phyloP scores from a whole-genome alignment of 2,329 filamentous ascomycete species.

The Aspergillus niger region DNA sequence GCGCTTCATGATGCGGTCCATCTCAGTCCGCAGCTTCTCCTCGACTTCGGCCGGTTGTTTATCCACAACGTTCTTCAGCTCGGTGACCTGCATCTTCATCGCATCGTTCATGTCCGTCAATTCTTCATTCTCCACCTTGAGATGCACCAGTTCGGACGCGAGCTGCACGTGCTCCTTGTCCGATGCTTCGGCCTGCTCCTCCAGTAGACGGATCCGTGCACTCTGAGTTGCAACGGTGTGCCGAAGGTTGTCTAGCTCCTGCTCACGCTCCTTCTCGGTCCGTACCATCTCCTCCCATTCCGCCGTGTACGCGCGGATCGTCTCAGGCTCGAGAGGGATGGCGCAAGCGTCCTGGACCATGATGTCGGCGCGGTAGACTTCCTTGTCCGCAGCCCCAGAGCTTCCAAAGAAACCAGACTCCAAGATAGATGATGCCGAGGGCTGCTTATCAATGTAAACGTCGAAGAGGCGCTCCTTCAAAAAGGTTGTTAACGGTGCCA shows the following conservation, averaged over 20 bases:
- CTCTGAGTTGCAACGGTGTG: conserved; percentile 67
- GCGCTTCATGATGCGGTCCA: conserved; percentile 87
- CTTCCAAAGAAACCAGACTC: conserved; percentile 98
- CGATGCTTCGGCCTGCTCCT: conserved; percentile 83
- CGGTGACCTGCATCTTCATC: conserved; percentile 78
- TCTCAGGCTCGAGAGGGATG: conserved; percentile 79
- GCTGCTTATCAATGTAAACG: conserved; percentile 92
- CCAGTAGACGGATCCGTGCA: conserved; percentile 78
- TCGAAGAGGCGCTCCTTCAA: conserved; percentile 94
- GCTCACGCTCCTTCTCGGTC: conserved; percentile 77
- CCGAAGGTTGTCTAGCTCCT: conserved; percentile 74
- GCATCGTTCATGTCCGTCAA: conserved; percentile 87
- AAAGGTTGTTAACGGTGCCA: conserved; percentile 84
- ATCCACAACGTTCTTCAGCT: conserved; percentile 83
- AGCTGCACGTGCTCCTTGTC: conserved; percentile 89
- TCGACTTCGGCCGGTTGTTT: conserved; percentile 89
- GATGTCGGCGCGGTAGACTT: conserved; percentile 91
- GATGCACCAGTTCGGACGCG: conserved; percentile 85
- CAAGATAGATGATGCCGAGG: conserved; percentile 86
- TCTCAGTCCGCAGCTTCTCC: conserved; percentile 75
- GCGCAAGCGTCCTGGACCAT: conserved; percentile 91
- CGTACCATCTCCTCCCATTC: conserved; percentile 94
- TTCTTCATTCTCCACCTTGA: conserved; percentile 91
- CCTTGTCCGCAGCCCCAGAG: conserved; percentile 85
- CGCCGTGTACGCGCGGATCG: conserved; percentile 73